Evolutionary conservation across 2,329 filamentous ascomycete species (phyloP).

Genomic region (Aquanectria penicillioides): DNA sequence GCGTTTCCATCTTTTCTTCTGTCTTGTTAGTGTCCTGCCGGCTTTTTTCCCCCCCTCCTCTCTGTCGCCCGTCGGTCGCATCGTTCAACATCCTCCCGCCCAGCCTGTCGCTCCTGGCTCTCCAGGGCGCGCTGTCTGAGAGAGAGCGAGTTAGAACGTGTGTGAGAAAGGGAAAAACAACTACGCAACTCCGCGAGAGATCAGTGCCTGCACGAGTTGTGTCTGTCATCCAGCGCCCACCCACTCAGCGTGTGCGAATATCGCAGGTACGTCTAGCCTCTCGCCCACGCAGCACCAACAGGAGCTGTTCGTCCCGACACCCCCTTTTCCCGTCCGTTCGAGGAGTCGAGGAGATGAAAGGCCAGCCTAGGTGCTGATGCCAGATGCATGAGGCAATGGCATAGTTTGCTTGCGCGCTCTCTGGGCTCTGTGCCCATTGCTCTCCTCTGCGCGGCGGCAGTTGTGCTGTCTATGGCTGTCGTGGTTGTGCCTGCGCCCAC

Average conservation of each 20-base stretch:
- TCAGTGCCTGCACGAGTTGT: slow-evolving; percentile 25
- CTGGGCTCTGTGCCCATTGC: slow-evolving; percentile 14
- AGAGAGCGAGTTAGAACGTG: slow-evolving; percentile 30
- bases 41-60: slow-evolving; percentile 22
- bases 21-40: slow-evolving; percentile 9
- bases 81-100: slow-evolving; percentile 31
- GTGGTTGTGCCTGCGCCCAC: slow-evolving; percentile 21
- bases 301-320: too few relatives aligned
- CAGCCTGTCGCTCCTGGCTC: slow-evolving; percentile 41
- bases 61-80: slow-evolving; percentile 18
- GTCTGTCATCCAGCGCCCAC: slow-evolving; percentile 7
- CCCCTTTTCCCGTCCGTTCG: slow-evolving; percentile 20
- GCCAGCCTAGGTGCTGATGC: slow-evolving; percentile 21
- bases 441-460: slow-evolving; percentile 24
- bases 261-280: slow-evolving; percentile 39
- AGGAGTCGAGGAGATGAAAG: slow-evolving; percentile 21
- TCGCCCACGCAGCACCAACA: too few relatives aligned
- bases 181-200: background rate
- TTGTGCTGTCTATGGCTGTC: slow-evolving; percentile 12
- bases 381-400: slow-evolving; percentile 9
- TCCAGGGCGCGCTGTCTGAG: slow-evolving; percentile 41
- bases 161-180: slow-evolving; percentile 7
- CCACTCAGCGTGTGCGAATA: slow-evolving; percentile 25
- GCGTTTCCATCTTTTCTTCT: slow-evolving; percentile 27
- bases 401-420: slow-evolving; percentile 17